Base-by-base conservation (phyloP, 1,139 yeast species). In the Taphrina betulina region DNA sequence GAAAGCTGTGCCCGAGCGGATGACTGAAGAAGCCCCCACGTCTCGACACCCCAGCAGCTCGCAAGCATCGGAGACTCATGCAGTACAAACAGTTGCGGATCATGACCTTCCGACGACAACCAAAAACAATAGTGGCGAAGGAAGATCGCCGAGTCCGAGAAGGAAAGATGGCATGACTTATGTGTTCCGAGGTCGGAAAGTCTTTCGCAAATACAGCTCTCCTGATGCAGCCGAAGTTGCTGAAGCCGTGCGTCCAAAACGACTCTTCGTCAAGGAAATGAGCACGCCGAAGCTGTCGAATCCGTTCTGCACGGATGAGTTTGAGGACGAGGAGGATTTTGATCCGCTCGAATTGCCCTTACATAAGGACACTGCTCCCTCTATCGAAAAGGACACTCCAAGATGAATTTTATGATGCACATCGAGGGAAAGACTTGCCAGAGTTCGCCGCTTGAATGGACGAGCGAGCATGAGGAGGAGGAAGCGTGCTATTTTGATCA, bases 161-260 rank as follows among this genome's bases (percentile, higher is more conserved):
- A 37, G 50, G 1, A 17, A 35, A n/a, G 56, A 52, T 42, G 56
- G 56, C 33, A 42, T 52, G 43, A 34, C 40, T 24, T 52, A 52
- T 22, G 26, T 52, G 10, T 33, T 41, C 19, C 56, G 56, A 10
- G 56, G 56, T 22, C 41, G 42, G 23, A 23, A 37, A 12, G 41
- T 52, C 16, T 42, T 52, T 37, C 16, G 52, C 3, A 45, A 45
- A 34, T 43, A 19, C 28, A 20, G n/a, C 8, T 43, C 48, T n/a
- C 29, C 24, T 31, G 38, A 43, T 17, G 48, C 29, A 20, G 38
- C 38, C 2, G 38, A 20, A 22, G 29, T 17, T 12, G 48, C 48
- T 20, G 38, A 7, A 5, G 24, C 23, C 5, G 19, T 43, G 26
- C 14, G n/a, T 16, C 48, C 48, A 10, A 43, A 29, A 33, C 24